Evolutionary conservation across 2,329 filamentous ascomycete genomes (phyloP).

Genomic region (Colletotrichum cuscutae): DNA sequence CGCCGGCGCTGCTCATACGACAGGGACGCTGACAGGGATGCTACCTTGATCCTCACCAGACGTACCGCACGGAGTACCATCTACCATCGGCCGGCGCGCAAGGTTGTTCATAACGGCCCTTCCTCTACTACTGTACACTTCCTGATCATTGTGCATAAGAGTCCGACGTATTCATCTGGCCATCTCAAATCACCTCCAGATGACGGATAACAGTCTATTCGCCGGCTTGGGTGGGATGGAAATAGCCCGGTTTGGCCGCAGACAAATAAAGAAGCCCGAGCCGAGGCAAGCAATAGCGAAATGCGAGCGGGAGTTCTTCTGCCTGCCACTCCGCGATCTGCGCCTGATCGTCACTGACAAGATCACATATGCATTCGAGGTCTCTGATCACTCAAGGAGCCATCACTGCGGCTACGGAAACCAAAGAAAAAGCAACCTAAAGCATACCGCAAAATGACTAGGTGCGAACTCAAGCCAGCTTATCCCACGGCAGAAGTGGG

Average conservation of each 20-base stretch:
- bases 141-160: neutral
- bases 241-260: conserved; percentile 2
- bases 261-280: conserved; percentile 9
- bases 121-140: neutral
- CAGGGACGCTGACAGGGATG: conserved; percentile 17
- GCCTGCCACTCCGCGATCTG: neutral
- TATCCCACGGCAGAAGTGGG: neutral
- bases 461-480: neutral
- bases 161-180: neutral
- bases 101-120: neutral
- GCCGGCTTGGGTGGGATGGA: neutral
- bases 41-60: conserved; percentile 2
- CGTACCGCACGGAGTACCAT: neutral
- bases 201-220: neutral
- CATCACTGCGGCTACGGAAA: conserved; percentile 8
- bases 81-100: neutral
- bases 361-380: conserved; percentile 7
- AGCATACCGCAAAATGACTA: neutral
- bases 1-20: conserved; percentile 11
- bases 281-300: conserved; percentile 6
- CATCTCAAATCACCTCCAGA: neutral
- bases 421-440: neutral
- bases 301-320: neutral
- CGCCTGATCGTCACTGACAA: neutral
- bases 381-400: neutral